phyloP scores from a whole-genome alignment of 2,329 filamentous ascomycete genomes.

The Chaetoscypha palmicola region DNA sequence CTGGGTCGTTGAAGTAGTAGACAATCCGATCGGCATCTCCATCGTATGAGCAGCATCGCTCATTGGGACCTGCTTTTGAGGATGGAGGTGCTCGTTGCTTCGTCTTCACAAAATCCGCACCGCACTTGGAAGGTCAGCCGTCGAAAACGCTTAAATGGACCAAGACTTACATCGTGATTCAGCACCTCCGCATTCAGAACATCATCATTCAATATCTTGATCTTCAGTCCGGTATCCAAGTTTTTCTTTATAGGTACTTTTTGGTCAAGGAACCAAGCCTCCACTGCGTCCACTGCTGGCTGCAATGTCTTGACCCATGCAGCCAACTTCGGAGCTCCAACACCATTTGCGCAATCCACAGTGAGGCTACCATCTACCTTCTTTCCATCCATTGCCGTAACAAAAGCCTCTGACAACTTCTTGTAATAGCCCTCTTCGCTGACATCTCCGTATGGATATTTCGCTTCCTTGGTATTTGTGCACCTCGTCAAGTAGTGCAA shows the following conservation, averaged over 20 bases:
- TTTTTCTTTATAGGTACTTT: conserved; percentile 34
- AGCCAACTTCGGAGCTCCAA: conserved; percentile 83
- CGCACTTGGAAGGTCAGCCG: conserved; percentile 54
- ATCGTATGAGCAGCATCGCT: conserved; percentile 84
- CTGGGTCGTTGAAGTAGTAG: conserved; percentile 84
- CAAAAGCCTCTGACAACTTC: conserved; percentile 81
- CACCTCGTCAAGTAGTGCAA: conserved; percentile 94
- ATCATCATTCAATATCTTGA: conserved; percentile 88
- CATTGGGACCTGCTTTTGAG: conserved; percentile 68
- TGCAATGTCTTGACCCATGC: conserved; percentile 82
- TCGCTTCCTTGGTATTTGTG: conserved; percentile 84
- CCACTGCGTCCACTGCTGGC: background rate
- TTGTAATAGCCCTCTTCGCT: conserved; percentile 92
- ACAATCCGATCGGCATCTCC: conserved; percentile 94
- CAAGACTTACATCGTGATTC: conserved; percentile 67
- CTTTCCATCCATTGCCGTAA: conserved; percentile 69
- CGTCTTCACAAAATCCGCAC: conserved; percentile 96
- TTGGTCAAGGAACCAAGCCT: background rate
- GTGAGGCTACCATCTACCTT: conserved; percentile 68
- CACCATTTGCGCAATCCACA: conserved; percentile 94
- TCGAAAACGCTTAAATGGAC: too few relatives aligned
- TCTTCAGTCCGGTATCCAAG: conserved; percentile 62
- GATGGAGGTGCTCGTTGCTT: conserved; percentile 82
- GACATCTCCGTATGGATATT: conserved; percentile 78
- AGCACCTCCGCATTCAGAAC: conserved; percentile 82